Evolutionary conservation across 306 rosid species (phyloP).

Genomic region (Lathyrus tuberosus): DNA sequence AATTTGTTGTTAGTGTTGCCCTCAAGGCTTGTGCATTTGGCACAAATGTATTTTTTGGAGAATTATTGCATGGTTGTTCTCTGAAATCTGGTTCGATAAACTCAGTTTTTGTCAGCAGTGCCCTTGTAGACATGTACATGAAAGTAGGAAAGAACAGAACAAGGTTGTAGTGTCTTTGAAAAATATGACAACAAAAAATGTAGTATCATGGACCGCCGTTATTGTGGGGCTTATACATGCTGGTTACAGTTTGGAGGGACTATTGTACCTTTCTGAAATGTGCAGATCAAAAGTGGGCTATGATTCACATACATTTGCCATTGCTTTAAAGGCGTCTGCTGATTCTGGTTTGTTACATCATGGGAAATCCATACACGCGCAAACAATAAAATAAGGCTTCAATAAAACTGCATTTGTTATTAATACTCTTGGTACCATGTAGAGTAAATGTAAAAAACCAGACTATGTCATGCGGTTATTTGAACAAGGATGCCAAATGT

Average conservation of each 20-base stretch:
- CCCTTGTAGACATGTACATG: conserved; percentile 74
- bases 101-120: conserved; percentile 74
- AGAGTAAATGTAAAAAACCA: conserved; percentile 73
- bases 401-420: conserved; percentile 64
- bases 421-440: conserved; percentile 72
- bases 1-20: conserved; percentile 14
- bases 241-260: conserved; percentile 54
- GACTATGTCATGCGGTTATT: conserved; percentile 63
- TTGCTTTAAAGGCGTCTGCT: conserved; percentile 75
- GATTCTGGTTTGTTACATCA: conserved; percentile 55
- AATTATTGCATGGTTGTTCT: conserved; percentile 62
- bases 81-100: conserved; percentile 60
- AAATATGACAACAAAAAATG: conserved; percentile 60
- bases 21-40: conserved; percentile 67
- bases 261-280: conserved; percentile 72
- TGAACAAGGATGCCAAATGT: conserved; percentile 63
- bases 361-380: conserved; percentile 70
- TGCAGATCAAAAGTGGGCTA: conserved; percentile 68
- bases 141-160: conserved; percentile 61
- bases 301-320: conserved; percentile 65
- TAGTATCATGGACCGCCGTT: conserved; percentile 73
- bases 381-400: conserved; percentile 68
- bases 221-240: conserved; percentile 75
- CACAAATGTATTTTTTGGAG: conserved; percentile 50
- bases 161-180: conserved; percentile 60